phyloP scores from a whole-genome alignment of 2,329 filamentous ascomycete genomes.

The Paracoccidioides brasiliensis region DNA sequence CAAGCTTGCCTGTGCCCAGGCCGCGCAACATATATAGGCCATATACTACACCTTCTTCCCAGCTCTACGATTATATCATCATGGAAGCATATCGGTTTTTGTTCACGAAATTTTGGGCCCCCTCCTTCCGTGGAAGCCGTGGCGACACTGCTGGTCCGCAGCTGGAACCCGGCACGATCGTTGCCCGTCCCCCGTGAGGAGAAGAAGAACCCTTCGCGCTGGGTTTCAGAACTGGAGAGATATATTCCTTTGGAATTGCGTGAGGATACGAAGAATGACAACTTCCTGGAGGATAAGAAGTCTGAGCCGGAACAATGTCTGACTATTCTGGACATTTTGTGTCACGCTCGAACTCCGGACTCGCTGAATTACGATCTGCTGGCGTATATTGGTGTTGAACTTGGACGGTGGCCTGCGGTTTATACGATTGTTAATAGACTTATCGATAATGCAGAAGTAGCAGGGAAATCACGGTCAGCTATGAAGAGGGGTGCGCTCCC shows the following conservation, averaged over 20 bases:
- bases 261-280: neutral
- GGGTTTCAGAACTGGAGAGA: conserved; percentile 24
- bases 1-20: conserved; percentile 27
- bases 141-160: conserved; percentile 2
- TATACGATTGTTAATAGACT: conserved; percentile 26
- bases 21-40: conserved; percentile 23
- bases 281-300: conserved; percentile 4
- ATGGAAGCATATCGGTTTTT: neutral
- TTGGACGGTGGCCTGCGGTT: conserved; percentile 30
- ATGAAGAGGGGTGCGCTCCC: conserved; percentile 12
- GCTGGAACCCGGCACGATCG: conserved; percentile 4
- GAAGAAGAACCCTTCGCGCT: conserved; percentile 18
- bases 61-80: neutral
- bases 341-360: conserved; percentile 15
- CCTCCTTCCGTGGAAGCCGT: neutral
- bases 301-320: conserved; percentile 15
- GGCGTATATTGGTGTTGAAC: conserved; percentile 26
- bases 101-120: neutral
- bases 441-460: conserved; percentile 26
- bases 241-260: conserved; percentile 21
- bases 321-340: conserved; percentile 21
- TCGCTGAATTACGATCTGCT: conserved; percentile 24
- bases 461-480: conserved; percentile 10
- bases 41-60: conserved; percentile 14
- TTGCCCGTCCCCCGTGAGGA: conserved; percentile 13